Evolutionary conservation across 345 rosid species (phyloP).

Genomic region (Salix arbutifolia): DNA sequence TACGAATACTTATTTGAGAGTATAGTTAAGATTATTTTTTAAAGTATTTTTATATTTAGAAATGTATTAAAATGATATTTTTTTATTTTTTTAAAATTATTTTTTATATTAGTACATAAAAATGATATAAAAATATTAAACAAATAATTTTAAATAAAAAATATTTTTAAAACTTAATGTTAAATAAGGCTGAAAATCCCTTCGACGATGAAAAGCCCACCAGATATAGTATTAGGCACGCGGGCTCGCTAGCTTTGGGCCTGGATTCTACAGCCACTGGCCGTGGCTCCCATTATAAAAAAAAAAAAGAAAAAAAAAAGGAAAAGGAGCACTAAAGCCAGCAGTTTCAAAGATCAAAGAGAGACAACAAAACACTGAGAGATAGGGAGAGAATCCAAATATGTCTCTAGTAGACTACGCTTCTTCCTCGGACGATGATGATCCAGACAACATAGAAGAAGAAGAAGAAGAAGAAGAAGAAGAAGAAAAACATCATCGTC

Average conservation of each 20-base stretch:
- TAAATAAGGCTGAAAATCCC: too few relatives aligned
- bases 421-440: slow-evolving; percentile 60
- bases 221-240: background rate
- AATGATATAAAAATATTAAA: too few relatives aligned
- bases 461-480: slow-evolving; percentile 12
- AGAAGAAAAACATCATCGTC: slow-evolving; percentile 2
- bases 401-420: slow-evolving; percentile 76
- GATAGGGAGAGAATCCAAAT: slow-evolving; percentile 5
- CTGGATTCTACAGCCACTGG: background rate
- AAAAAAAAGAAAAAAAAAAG: background rate
- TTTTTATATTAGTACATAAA: too few relatives aligned
- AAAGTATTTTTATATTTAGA: too few relatives aligned
- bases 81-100: too few relatives aligned
- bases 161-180: too few relatives aligned
- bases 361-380: background rate
- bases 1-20: too few relatives aligned
- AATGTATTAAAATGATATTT: too few relatives aligned
- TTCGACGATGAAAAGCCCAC: background rate
- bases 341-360: background rate
- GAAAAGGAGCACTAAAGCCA: background rate
- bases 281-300: background rate
- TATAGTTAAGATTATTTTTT: too few relatives aligned
- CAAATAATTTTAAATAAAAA: too few relatives aligned
- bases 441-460: slow-evolving; percentile 22
- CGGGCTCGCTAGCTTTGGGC: background rate